phyloP scores from a whole-genome alignment of 2,329 filamentous ascomycete genomes.

The Thelonectria rubi region DNA sequence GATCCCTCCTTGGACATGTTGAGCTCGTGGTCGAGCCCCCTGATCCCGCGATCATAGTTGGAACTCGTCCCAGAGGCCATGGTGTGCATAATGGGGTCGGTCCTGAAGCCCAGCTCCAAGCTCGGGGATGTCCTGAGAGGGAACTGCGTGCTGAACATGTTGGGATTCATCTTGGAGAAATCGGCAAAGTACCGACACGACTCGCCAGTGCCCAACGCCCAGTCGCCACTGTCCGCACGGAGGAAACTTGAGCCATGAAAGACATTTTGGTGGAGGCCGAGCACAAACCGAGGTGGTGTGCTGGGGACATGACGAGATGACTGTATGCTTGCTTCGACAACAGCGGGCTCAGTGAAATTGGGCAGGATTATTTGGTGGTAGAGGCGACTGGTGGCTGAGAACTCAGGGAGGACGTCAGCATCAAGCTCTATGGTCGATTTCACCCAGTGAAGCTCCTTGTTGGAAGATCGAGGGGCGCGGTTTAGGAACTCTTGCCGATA shows the following conservation, averaged over 20 bases:
- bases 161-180: conserved; percentile 45
- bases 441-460: conserved; percentile 34
- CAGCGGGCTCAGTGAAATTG: conserved; percentile 42
- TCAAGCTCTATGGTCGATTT: conserved; percentile 39
- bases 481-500: conserved; percentile 53
- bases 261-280: conserved; percentile 48
- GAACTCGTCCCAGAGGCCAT: conserved; percentile 26
- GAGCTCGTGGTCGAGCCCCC: conserved; percentile 47
- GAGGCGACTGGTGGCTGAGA: conserved; percentile 49
- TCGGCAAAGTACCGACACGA: conserved; percentile 47
- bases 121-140: conserved; percentile 47
- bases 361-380: conserved; percentile 47
- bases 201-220: conserved; percentile 42
- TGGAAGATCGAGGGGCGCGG: conserved; percentile 24
- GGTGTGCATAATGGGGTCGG: conserved; percentile 30
- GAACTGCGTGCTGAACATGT: conserved; percentile 43
- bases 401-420: conserved; percentile 50
- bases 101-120: conserved; percentile 54
- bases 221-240: conserved; percentile 55
- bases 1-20: conserved; percentile 45
- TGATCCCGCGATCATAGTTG: conserved; percentile 47
- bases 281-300: conserved; percentile 42
- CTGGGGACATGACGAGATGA: conserved; percentile 32
- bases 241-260: conserved; percentile 49
- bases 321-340: conserved; percentile 50